These are phyloP conservation scores for Phytophthora colocasiae DNA, from an alignment of 352 stramenopile genomes.

Conservation along the genomic window DNA sequence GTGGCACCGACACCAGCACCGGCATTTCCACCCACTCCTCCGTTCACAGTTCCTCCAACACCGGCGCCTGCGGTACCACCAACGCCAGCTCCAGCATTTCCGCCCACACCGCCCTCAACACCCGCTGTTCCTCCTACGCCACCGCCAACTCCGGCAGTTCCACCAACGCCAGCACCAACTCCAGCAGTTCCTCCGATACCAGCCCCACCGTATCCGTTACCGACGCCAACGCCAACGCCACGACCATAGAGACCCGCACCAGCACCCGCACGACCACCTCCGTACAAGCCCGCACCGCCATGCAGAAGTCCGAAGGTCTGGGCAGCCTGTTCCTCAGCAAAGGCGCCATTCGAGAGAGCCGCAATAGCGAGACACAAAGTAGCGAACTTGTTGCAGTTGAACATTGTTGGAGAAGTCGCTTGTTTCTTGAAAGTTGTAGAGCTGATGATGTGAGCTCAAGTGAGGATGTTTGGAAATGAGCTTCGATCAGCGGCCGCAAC, in stretches of 20 bases:
- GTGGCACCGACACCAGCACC: neutral
- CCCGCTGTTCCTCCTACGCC: neutral
- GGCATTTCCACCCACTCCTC: neutral
- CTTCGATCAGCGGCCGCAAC: too few relatives aligned
- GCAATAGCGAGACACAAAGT: conserved; percentile 12
- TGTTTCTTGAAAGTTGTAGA: neutral
- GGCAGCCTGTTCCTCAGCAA: conserved; percentile 18
- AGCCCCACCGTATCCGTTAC: neutral
- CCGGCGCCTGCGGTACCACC: neutral
- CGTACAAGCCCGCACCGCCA: conserved; percentile 4
- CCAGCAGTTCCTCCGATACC: neutral
- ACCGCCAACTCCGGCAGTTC: neutral
- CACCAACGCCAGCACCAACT: neutral
- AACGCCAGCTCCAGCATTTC: neutral
- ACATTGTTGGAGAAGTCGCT: conserved; percentile 11
- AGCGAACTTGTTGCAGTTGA: conserved; percentile 18
- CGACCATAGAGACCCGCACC: neutral
- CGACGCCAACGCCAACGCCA: neutral
- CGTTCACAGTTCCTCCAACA: too few relatives aligned
- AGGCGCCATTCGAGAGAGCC: conserved; percentile 1
- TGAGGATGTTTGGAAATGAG: conserved; percentile 16
- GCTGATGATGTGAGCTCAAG: conserved; percentile 5
- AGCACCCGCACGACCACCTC: neutral
- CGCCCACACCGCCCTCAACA: neutral
- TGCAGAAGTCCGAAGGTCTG: conserved; percentile 18